A percentile compares a stretch with the other conserved stretches of the same genome.
Conservation (phyloP, 2,329 filamentous ascomycete genomes). For the Aspergillus intermedius region DNA sequence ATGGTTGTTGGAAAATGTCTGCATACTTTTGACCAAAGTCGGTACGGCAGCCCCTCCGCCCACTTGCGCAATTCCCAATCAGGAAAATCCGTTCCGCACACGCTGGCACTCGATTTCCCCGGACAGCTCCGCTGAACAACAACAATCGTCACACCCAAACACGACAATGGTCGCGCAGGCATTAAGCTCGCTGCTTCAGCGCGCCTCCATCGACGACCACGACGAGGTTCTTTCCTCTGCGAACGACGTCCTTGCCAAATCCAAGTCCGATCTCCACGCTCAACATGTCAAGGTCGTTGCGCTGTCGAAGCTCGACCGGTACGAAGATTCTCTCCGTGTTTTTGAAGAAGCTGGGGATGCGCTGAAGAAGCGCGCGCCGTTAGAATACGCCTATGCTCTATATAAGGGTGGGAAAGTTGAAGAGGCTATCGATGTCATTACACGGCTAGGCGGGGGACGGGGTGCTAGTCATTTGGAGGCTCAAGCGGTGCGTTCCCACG, state of each 20-base stretch:
- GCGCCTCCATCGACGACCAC: constrained; percentile 55
- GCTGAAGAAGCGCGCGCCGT: constrained; percentile 48
- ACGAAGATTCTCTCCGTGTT: constrained; percentile 52
- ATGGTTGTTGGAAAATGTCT: neutral
- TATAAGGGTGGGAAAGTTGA: constrained; percentile 55
- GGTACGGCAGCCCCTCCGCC: neutral
- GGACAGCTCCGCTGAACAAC: neutral
- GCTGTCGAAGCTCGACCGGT: constrained; percentile 57
- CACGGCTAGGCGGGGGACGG: constrained; percentile 35
- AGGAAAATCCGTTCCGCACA: neutral
- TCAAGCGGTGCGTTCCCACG: constrained; percentile 45
- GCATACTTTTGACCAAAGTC: neutral
- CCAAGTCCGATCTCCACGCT: constrained; percentile 50
- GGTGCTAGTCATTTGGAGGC: constrained; percentile 56
- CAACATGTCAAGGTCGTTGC: constrained; percentile 56
- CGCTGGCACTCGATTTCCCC: neutral
- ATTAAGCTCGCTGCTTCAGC: constrained; percentile 51
- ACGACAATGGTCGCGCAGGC: constrained; percentile 35
- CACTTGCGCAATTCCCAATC: neutral
- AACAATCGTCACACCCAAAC: neutral
- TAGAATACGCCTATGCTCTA: constrained; percentile 58
- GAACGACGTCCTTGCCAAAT: constrained; percentile 51
- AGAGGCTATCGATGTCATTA: constrained; percentile 49
- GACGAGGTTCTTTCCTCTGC: constrained; percentile 55
- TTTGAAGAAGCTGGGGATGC: constrained; percentile 49